Evolutionary conservation across 73 alveolate species (phyloP).

Genomic region (Loxodes magnus): DNA sequence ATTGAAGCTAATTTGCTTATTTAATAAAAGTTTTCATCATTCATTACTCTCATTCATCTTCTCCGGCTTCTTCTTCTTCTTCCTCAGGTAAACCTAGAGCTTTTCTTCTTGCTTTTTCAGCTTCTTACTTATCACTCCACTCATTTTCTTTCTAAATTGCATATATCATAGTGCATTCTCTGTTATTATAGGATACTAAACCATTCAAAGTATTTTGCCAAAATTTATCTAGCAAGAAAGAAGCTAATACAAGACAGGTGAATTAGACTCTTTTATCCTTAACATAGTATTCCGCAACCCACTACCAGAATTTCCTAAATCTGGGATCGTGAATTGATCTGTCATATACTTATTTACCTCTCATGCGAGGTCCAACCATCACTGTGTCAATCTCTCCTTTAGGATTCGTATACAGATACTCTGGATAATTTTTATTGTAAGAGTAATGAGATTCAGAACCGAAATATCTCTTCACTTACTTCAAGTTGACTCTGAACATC

Average conservation of each 20-base stretch:
- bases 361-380: not conserved
- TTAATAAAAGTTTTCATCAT: too few species aligned
- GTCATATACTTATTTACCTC: not conserved
- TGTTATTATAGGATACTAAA: not conserved
- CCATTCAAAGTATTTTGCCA: not conserved
- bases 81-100: constrained; percentile 4
- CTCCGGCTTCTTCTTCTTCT: not conserved
- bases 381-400: not conserved
- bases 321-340: not conserved
- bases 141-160: constrained; percentile 3
- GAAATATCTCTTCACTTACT: too few species aligned
- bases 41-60: too few species aligned
- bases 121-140: constrained; percentile 2
- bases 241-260: not conserved
- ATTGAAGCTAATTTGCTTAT: too few species aligned
- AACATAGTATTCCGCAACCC: too few species aligned
- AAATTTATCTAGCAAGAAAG: not conserved
- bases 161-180: constrained; percentile 8
- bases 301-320: too few species aligned
- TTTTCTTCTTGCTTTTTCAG: constrained; percentile 3
- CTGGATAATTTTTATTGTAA: not conserved
- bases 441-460: too few species aligned
- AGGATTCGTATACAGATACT: not conserved
- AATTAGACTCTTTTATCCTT: too few species aligned
- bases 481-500: too few species aligned